phyloP scores from a whole-genome alignment of 2,329 filamentous ascomycete species.

The Talaromyces verruculosus region DNA sequence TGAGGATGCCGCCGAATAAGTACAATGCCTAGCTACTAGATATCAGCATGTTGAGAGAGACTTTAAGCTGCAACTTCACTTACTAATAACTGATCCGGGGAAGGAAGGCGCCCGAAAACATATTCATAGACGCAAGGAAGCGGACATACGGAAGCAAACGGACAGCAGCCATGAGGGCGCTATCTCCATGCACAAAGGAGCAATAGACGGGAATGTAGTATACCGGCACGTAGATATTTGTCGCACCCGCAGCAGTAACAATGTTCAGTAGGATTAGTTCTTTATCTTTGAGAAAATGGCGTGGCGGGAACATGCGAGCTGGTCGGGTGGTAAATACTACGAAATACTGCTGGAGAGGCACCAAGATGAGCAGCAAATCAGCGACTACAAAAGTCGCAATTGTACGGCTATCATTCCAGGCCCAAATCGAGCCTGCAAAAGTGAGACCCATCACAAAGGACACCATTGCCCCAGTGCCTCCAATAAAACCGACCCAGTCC shows the following conservation, averaged over 20 bases:
- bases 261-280: constrained; percentile 45
- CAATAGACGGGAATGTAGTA: constrained; percentile 55
- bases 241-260: constrained; percentile 28
- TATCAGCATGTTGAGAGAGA: neutral
- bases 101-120: constrained; percentile 28
- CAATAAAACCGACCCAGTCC: constrained; percentile 49
- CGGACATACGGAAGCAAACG: constrained; percentile 31
- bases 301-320: too few relatives aligned
- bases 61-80: neutral
- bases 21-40: constrained; percentile 26
- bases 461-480: constrained; percentile 37
- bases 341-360: constrained; percentile 48
- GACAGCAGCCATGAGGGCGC: constrained; percentile 30
- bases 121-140: constrained; percentile 23
- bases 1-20: constrained; percentile 28
- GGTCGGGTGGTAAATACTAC: constrained; percentile 45
- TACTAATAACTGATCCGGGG: constrained; percentile 25
- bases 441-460: constrained; percentile 50
- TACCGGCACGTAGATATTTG: constrained; percentile 35
- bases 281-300: too few relatives aligned
- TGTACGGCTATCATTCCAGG: constrained; percentile 47
- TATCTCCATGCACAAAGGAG: constrained; percentile 53
- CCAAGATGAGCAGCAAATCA: constrained; percentile 46
- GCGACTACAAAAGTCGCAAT: constrained; percentile 52
- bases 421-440: constrained; percentile 51